Percentiles rank a stretch among this genome's conserved stretches.
Conservation (phyloP, 1,284 basidiomycete species). For the Sanghuangporus baumii region DNA sequence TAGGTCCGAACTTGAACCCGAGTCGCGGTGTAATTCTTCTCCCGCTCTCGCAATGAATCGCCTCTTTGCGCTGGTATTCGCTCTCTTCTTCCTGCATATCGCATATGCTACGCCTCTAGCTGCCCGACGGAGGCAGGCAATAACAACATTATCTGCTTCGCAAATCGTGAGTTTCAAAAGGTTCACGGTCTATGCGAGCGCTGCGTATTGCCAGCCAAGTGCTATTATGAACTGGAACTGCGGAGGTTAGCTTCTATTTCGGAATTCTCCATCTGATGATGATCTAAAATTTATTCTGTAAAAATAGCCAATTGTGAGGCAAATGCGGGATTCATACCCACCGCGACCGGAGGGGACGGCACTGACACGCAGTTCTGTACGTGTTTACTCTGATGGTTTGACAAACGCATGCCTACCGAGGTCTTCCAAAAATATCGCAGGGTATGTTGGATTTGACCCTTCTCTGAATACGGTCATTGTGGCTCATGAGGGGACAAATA, state of each 20-base stretch:
- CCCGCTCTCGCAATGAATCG: neutral
- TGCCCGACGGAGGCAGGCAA: constrained; percentile 26
- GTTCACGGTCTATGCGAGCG: constrained; percentile 49
- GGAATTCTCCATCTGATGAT: neutral
- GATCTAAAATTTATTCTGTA: neutral
- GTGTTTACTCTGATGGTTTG: constrained; percentile 15
- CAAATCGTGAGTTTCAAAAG: constrained; percentile 45
- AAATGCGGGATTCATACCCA: constrained; percentile 46
- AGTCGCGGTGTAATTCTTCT: too few species aligned
- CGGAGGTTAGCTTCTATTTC: constrained; percentile 36
- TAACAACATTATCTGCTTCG: constrained; percentile 35
- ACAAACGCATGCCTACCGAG: neutral
- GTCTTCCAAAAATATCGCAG: constrained; percentile 18
- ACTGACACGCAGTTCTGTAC: constrained; percentile 41
- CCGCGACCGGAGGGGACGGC: constrained; percentile 59
- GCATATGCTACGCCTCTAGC: constrained; percentile 3
- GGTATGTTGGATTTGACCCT: constrained; percentile 34
- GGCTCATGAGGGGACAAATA: constrained; percentile 30
- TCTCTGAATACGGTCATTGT: constrained; percentile 27
- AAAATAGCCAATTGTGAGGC: constrained; percentile 43
- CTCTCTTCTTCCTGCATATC: neutral
- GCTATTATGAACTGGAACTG: constrained; percentile 49
- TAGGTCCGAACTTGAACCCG: neutral
- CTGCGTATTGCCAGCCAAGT: constrained; percentile 46
- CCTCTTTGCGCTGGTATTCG: neutral